These are phyloP conservation scores for Aspergillus versicolor DNA, from an alignment of 2,329 filamentous ascomycete species.

Conservation along the genomic window DNA sequence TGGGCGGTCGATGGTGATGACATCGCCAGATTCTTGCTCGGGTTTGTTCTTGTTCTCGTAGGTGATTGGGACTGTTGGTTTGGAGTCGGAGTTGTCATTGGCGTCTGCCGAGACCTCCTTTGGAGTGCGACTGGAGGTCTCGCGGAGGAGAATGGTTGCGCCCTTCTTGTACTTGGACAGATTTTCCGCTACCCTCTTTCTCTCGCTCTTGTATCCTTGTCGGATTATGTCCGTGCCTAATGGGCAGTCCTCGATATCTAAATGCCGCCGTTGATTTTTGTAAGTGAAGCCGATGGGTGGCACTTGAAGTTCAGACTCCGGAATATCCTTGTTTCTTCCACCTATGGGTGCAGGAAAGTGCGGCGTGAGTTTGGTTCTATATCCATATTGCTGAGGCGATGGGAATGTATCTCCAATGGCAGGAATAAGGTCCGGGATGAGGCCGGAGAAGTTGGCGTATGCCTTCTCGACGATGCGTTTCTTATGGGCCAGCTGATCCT, in stretches of 20 bases:
- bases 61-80: slow-evolving; percentile 17
- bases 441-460: slow-evolving; percentile 83
- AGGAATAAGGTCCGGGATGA: slow-evolving; percentile 74
- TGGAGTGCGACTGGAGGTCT: slow-evolving; percentile 68
- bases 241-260: slow-evolving; percentile 97
- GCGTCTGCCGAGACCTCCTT: slow-evolving; percentile 21
- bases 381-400: slow-evolving; percentile 86
- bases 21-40: slow-evolving; percentile 39
- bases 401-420: slow-evolving; percentile 79
- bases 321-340: slow-evolving; percentile 51
- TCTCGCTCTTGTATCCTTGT: slow-evolving; percentile 73
- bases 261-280: slow-evolving; percentile 74
- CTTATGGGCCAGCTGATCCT: slow-evolving; percentile 82
- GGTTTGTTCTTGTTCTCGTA: slow-evolving; percentile 27
- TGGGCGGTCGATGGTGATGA: slow-evolving; percentile 58
- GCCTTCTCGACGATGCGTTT: slow-evolving; percentile 84
- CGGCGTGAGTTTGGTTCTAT: slow-evolving; percentile 94
- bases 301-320: slow-evolving; percentile 48
- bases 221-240: slow-evolving; percentile 87
- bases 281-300: slow-evolving; percentile 88
- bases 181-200: slow-evolving; percentile 71
- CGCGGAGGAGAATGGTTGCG: slow-evolving; percentile 83
- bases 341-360: slow-evolving; percentile 80
- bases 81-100: slow-evolving; percentile 3
- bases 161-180: slow-evolving; percentile 73